phyloP scores from a whole-genome alignment of 2,329 filamentous ascomycete species.

The Huntiella bhutanensis region DNA sequence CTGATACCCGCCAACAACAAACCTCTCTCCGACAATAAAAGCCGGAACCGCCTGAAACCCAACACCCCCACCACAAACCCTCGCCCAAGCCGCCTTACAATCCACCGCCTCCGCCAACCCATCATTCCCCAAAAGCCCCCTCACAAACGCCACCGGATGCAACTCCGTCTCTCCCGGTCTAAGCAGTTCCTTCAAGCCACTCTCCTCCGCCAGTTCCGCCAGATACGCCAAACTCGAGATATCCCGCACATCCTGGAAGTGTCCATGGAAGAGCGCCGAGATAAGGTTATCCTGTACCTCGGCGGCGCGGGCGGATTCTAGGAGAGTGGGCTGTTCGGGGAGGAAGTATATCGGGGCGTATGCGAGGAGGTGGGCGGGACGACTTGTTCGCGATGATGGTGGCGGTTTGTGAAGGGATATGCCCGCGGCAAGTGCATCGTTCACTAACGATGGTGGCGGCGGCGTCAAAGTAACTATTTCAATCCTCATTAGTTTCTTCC shows the following conservation, averaged over 20 bases:
- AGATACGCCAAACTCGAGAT: conserved; percentile 24
- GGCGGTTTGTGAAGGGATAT: not conserved
- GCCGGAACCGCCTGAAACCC: conserved; percentile 50
- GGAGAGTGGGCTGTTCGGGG: conserved; percentile 5
- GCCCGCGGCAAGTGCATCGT: not conserved
- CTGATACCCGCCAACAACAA: conserved; percentile 54
- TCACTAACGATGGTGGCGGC: not conserved
- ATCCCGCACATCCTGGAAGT: conserved; percentile 25
- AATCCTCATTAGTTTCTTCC: no score
- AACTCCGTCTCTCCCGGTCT: not conserved
- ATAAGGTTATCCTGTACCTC: conserved; percentile 23
- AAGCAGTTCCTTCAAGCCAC: conserved; percentile 16
- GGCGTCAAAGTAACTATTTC: not conserved
- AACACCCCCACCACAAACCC: conserved; percentile 14
- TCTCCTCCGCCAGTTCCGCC: conserved; percentile 17
- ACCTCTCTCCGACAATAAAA: conserved; percentile 50
- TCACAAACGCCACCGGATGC: conserved; percentile 14
- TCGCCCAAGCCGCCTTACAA: conserved; percentile 16
- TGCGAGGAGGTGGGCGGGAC: conserved; percentile 28
- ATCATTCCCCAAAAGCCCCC: conserved; percentile 17
- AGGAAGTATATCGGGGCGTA: conserved; percentile 20
- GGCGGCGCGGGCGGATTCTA: conserved; percentile 11
- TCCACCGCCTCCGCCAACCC: conserved; percentile 17
- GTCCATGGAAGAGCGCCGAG: conserved; percentile 22
- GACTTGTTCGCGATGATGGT: conserved; percentile 26